A percentile compares a stretch with the other conserved stretches of the same genome.
phyloP scores from a whole-genome alignment of 495 filamentous ascomycete genomes.

The Hypoxylon lienhwacheense region DNA sequence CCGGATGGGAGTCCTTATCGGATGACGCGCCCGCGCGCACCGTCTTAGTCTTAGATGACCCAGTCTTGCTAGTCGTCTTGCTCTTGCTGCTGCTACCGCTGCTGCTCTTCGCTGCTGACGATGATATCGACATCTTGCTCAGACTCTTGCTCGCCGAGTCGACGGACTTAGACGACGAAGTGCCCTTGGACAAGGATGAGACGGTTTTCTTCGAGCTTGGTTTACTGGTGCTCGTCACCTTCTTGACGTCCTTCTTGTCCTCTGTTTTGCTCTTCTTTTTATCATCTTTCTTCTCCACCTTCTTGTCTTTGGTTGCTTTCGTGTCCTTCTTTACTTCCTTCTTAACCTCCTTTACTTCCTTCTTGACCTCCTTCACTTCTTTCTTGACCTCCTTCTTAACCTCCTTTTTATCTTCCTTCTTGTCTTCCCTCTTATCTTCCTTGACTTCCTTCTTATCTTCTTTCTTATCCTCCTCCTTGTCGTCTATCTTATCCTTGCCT shows the following conservation, averaged over 20 bases:
- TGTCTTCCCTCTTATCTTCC: constrained; percentile 3
- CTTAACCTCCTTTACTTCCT: constrained; percentile 38
- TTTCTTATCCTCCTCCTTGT: constrained; percentile 36
- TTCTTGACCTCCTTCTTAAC: background rate
- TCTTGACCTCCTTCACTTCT: constrained; percentile 40
- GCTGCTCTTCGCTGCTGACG: no score
- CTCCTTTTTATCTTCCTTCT: background rate
- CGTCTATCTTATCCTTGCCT: constrained; percentile 36
- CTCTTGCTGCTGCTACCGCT: background rate
- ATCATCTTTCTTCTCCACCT: background rate
- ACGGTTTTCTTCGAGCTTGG: constrained; percentile 6
- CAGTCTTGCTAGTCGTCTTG: constrained; percentile 9
- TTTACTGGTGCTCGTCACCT: background rate
- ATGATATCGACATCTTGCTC: constrained; percentile 16
- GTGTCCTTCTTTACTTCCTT: background rate
- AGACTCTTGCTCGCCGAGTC: constrained; percentile 10
- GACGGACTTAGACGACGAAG: background rate
- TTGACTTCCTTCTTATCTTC: constrained; percentile 39
- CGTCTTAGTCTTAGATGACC: constrained; percentile 42
- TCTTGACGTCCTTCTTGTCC: constrained; percentile 3
- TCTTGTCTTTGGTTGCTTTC: constrained; percentile 2
- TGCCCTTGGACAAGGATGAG: background rate
- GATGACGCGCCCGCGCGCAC: constrained; percentile 33
- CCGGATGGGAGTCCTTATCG: constrained; percentile 14
- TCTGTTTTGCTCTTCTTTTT: constrained; percentile 10